Percentiles rank a stretch among this genome's conserved stretches.
phyloP scores from a whole-genome alignment of 768 basidiomycete species.

The Tulasnella sp. region DNA sequence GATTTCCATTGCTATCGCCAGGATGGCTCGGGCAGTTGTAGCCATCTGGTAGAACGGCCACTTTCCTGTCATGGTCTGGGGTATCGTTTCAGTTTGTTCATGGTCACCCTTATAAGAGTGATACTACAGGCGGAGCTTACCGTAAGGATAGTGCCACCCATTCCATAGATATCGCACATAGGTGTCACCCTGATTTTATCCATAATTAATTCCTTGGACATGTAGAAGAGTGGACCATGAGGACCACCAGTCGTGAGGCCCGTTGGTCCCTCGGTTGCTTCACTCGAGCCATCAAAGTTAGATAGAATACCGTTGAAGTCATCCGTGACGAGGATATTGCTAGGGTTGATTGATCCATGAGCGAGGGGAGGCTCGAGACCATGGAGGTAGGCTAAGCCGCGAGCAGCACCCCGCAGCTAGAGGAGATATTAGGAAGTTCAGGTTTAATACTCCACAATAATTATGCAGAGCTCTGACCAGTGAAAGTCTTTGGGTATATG shows the following conservation, averaged over 20 bases:
- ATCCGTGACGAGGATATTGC: background rate
- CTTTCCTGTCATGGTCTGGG: too few species aligned
- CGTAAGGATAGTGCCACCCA: background rate
- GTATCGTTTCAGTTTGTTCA: too few species aligned
- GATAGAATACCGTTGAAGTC: background rate
- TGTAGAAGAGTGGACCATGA: background rate
- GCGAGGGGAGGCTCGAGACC: conserved; percentile 32
- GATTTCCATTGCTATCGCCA: too few species aligned
- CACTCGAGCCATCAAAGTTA: background rate
- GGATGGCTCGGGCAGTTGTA: too few species aligned
- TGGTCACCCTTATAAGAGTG: too few species aligned
- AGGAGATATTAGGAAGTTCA: background rate
- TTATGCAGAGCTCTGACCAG: background rate
- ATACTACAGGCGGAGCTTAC: too few species aligned
- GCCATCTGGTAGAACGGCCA: too few species aligned
- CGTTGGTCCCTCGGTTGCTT: background rate
- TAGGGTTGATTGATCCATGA: conserved; percentile 35
- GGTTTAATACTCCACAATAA: background rate
- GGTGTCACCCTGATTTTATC: background rate
- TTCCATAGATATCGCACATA: background rate
- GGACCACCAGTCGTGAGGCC: background rate
- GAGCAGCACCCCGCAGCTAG: conserved; percentile 32
- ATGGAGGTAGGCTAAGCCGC: conserved; percentile 36
- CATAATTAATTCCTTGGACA: background rate
- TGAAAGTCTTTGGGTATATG: background rate